Base-by-base conservation (phyloP, 805 yeast species). In the Wickerhamiella kurtzmanii region DNA sequence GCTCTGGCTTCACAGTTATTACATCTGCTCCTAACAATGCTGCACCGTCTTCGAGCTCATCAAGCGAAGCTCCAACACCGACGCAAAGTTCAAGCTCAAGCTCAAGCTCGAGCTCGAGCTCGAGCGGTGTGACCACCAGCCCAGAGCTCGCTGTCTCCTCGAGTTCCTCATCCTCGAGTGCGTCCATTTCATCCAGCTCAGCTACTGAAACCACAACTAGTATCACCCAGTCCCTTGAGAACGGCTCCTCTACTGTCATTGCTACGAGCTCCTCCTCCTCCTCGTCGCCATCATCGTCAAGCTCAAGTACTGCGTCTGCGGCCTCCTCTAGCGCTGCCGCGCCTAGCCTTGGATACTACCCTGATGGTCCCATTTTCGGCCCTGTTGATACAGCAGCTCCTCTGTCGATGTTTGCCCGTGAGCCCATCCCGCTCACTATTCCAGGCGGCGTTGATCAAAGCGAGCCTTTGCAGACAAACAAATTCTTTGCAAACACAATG, bases 401-500 rank as follows among this genome's bases (percentile, higher is more conserved):
- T 3, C 67, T 69, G 5, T 47, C 66, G 0, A 67, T 73, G 44
- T 77, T 77, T 63, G 51, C 68, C 3, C 66, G 73, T 45, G 68
- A 68, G 37, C 67, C 60, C 2, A 67, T 74, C 43, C 73, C 73
- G 11, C 60, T 76, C 47, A 53, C 57, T 0, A 58, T 77, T 37
- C 77, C 80, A 17, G 54, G 53, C 2, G 75, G 75, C 35, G 77
- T 74, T 35, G 62, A 65, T 37, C 68, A 69, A 49, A 58, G 63
- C 44, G 72, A 63, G 32, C 67, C 79, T 1, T 69, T 73, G 50
- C 77, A 79, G 57, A 85, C 94, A 20, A 83, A 84, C 68, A 83
- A 82, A 64, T 84, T 83, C 62, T 82, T 74, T 63, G 74, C 76
- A 35, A 83, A 84, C 60, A 58, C 82, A 56, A 64, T 79, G 53